Base-by-base conservation (phyloP, 345 rosid genomes). In the thale cress (Arabidopsis thaliana) region DNA sequence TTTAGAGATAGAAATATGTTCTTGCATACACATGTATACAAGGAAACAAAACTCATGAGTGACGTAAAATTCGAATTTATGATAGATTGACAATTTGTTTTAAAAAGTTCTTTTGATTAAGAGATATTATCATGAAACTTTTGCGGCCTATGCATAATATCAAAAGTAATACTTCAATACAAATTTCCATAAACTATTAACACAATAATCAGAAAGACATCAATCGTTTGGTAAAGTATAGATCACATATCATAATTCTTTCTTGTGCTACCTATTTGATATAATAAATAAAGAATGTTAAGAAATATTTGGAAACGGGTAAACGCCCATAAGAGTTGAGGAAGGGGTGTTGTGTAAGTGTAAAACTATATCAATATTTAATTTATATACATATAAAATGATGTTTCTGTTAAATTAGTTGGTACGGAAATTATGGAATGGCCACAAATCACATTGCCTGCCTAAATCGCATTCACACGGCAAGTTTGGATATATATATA, bases 381-480 rank as follows among this genome's bases (percentile, higher is more conserved):
- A 28, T 28, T 36, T 5, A 2, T 2, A 55, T 28, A 49, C 1
- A 44, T 34, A 46, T 50, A 33, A 34, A 50, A 49, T 49, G 11
- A 6, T 45, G 72, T 56, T 71, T 77, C 77, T 30, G 81, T 65
- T 77, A 65, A 71, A 65, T 77, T 65, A 58, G 73, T 77, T 77
- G 72, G 72, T 48, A 46, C 70, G 55, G 30, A 70, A 55, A 70
- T 46, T 63, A 65, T 49, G 72, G 77, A 57, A 46, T 38, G 65
- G 51, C 65, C 46, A 57, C 72, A 62, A 40, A 33, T 70, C 22
- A 62, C 74, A 33, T 49, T 8, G 50, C 48, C 5, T 67, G 23
- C 38, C 20, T 50, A 23, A 6, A 42, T 45, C 41, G 41, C 65
- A 36, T 56, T 65, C 40, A 46, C 37, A 67, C 67, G 42, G 45